Evolutionary conservation across 208 protist species (phyloP), one percentile per base, ranked within the genome.

Genomic region (Zelonia costaricensis): DNA sequence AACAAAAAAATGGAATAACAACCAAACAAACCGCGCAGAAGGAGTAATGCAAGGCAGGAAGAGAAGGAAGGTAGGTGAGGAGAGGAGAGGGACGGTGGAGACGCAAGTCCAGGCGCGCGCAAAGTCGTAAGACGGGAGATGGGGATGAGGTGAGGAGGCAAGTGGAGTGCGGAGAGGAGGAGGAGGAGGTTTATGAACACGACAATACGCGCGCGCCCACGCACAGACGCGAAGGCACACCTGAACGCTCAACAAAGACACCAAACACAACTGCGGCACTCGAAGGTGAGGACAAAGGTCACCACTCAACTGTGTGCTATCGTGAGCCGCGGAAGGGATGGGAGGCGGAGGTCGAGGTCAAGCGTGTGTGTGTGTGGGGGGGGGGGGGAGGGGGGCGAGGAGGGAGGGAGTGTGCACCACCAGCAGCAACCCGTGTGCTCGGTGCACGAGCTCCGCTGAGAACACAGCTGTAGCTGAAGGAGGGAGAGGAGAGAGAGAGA

Each of bases 401-500:
- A 15, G 23, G 0, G 12, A 1, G 22, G 23, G 2, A 5, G 45
- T 9, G 20, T 7, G 43, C 22, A 1, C 9, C 2, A 16, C 25
- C 16, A 27, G 31, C 7, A 27, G 45, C 12, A n/a, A 10, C 6
- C 25, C 15, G 45, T 13, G 22, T 20, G 10, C 10, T 28, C 27
- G 43, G 2, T 25, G 43, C 4, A 4, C 0, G 7, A 23, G 16
- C 2, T 7, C 1, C 16, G 9, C 22, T n/a, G 20, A 8, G 0
- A 27, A n/a, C 43, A 25, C 15, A 48, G 38, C 8, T 13, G 48
- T 3, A 38, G 39, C 3, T 20, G 27, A n/a, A 28, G 30, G 18
- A 38, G 27, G 30, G n/a, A 62, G 27, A 52, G 40, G n/a, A 60
- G 4, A 42, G 18, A 40, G 27, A 52, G 12, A 63, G 12, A 46